Conservation (phyloP, 306 rosid genomes). For the Quercus suber region DNA sequence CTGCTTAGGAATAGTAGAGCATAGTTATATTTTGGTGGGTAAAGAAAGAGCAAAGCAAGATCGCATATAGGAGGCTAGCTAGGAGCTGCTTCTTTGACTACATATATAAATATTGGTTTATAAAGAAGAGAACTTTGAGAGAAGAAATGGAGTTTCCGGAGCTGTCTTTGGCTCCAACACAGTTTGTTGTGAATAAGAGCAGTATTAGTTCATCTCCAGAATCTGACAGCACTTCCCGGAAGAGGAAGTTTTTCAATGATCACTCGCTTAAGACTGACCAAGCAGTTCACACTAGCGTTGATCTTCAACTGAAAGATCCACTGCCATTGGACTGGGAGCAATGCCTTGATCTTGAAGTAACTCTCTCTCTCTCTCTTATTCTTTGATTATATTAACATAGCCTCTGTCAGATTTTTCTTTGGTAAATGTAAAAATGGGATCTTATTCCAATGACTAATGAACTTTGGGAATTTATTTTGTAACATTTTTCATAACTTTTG, state of each 20-base stretch:
- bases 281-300: conserved; percentile 19
- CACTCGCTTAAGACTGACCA: conserved; percentile 1
- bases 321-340: conserved; percentile 54
- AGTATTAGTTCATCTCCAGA: conserved; percentile 10
- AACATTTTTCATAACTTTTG: too few species aligned
- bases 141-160: conserved; percentile 30
- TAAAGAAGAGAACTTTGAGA: neutral
- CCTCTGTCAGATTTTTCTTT: too few species aligned
- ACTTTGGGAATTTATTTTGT: neutral
- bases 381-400: neutral
- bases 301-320: conserved; percentile 44
- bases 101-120: neutral
- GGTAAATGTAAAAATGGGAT: too few species aligned
- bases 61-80: neutral
- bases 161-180: conserved; percentile 34
- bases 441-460: too few species aligned
- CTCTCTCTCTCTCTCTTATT: conserved; percentile 6
- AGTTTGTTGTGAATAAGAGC: neutral
- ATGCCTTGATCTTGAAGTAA: conserved; percentile 51
- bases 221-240: conserved; percentile 22
- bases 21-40: neutral
- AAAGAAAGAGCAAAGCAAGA: neutral
- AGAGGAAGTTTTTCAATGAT: conserved; percentile 36
- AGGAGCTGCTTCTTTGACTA: neutral
- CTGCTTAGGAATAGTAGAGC: neutral